Evolutionary conservation across 176 grass and related monocot genomes (phyloP), one percentile per base, ranked within the genome.

Genomic region (Echinochloa phyllopogon): DNA sequence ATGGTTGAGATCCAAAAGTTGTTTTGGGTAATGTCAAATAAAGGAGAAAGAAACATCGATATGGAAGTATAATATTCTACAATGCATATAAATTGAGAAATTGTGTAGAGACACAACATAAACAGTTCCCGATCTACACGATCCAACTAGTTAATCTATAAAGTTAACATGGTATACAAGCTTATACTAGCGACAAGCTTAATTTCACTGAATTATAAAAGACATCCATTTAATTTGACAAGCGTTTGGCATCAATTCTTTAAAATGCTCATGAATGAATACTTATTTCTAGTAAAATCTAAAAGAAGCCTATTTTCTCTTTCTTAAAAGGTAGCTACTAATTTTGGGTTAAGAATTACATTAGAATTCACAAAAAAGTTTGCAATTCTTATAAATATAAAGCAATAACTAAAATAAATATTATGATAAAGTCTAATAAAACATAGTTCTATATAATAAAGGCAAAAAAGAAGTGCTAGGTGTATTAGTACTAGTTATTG

Each of bases 161-260:
- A 24, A 74, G 65, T 52, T 65, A 25, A 3, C 49, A 18, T 49
- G 12, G 29, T 18, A 51, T 74, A 64, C 43, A 51, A 83, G 18
- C 41, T 72, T 60, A 83, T 63, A 52, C 29, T 44, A 77, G 21
- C 25, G 33, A 18, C 8, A 56, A 25, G 47, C 36, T 84, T 76
- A 60, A 23, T 65, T 21, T 6, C 41, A 65, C 24, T 25, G 5
- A 52, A 36, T 20, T 24, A 23, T 25, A 67, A 4, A 80, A 84
- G 45, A 15, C 3, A 1, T 23, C 13, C 21, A 41, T 7, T 48
- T 21, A 63, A 38, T 2, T 12, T 6, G 4, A 67, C 20, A 51
- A 67, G 63, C 40, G 17, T 80, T 17, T 6, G 18, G 5, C 8
- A 17, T n/a, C 17, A 40, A 15, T 10, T 78, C 15, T 65, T 38